These are phyloP conservation scores for Begonia masoniana DNA, from an alignment of 306 rosid species.

Conservation along the genomic window DNA sequence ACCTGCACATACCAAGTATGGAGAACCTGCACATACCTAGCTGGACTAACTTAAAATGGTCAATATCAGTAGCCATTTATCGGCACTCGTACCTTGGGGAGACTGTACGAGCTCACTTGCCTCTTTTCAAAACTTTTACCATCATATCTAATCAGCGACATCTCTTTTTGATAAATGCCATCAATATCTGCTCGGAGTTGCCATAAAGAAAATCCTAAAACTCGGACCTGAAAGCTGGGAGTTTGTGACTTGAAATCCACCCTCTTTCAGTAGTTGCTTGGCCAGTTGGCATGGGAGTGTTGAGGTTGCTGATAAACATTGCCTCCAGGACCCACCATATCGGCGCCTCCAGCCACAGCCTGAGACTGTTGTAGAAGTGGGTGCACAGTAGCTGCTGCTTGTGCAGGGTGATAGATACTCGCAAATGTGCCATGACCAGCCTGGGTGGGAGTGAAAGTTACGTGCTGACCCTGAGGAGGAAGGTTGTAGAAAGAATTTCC, in stretches of 20 bases:
- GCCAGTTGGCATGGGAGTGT: slow-evolving; percentile 90
- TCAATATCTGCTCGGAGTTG: neutral
- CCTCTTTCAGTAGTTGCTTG: slow-evolving; percentile 69
- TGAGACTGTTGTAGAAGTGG: slow-evolving; percentile 79
- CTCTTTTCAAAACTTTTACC: neutral
- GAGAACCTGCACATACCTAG: slow-evolving; percentile 53
- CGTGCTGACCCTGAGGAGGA: slow-evolving; percentile 77
- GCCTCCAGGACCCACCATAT: slow-evolving; percentile 91
- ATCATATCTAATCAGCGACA: neutral
- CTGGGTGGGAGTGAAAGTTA: slow-evolving; percentile 84
- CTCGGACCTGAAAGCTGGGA: slow-evolving; percentile 8
- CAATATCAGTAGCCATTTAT: slow-evolving; percentile 37
- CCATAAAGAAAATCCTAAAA: slow-evolving; percentile 2
- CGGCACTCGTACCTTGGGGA: neutral
- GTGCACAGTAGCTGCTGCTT: slow-evolving; percentile 73
- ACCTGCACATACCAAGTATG: slow-evolving; percentile 45
- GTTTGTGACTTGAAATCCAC: slow-evolving; percentile 32
- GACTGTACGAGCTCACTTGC: neutral
- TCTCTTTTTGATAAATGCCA: neutral
- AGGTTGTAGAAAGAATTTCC: slow-evolving; percentile 81
- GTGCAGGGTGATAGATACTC: slow-evolving; percentile 85
- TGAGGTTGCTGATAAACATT: slow-evolving; percentile 85
- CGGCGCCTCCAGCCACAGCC: slow-evolving; percentile 80
- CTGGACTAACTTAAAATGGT: slow-evolving; percentile 54
- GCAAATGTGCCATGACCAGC: slow-evolving; percentile 75